Evolutionary conservation across 73 alveolate species (phyloP).

Genomic region (Uronychia binucleata): DNA sequence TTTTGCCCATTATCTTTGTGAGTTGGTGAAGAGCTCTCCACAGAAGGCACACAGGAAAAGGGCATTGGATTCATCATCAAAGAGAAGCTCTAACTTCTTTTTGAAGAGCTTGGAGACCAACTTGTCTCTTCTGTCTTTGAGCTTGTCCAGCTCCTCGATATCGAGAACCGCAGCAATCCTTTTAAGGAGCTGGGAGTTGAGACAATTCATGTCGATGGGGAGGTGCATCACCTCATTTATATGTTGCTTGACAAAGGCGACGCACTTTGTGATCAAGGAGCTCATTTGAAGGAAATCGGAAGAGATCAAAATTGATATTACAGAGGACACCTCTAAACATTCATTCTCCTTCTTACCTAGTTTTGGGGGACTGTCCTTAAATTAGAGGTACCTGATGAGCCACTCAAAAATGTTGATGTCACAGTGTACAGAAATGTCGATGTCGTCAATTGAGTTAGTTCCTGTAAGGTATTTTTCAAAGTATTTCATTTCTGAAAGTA

Average conservation of each 20-base stretch:
- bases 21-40: slow-evolving; percentile 47
- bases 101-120: slow-evolving; percentile 53
- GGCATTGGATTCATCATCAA: slow-evolving; percentile 32
- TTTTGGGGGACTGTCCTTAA: slow-evolving; percentile 46
- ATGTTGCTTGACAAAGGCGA: slow-evolving; percentile 45
- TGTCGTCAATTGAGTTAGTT: slow-evolving; percentile 44
- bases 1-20: slow-evolving; percentile 46
- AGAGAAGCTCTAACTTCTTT: slow-evolving; percentile 42
- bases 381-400: slow-evolving; percentile 52
- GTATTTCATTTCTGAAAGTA: slow-evolving; percentile 60
- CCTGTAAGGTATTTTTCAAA: slow-evolving; percentile 63
- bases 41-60: slow-evolving; percentile 57
- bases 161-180: slow-evolving; percentile 34
- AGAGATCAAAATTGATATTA: slow-evolving; percentile 64
- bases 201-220: slow-evolving; percentile 79
- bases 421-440: slow-evolving; percentile 65
- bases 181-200: slow-evolving; percentile 30
- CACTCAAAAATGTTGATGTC: slow-evolving; percentile 70
- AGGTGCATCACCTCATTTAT: slow-evolving; percentile 58
- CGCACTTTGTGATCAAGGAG: slow-evolving; percentile 53
- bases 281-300: slow-evolving; percentile 67
- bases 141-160: slow-evolving; percentile 54
- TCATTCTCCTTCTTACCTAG: slow-evolving; percentile 42
- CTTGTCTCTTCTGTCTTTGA: slow-evolving; percentile 61
- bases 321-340: slow-evolving; percentile 45